Evolutionary conservation across 2,329 filamentous ascomycete species (phyloP).

Genomic region (Xylaria hypoxylon): DNA sequence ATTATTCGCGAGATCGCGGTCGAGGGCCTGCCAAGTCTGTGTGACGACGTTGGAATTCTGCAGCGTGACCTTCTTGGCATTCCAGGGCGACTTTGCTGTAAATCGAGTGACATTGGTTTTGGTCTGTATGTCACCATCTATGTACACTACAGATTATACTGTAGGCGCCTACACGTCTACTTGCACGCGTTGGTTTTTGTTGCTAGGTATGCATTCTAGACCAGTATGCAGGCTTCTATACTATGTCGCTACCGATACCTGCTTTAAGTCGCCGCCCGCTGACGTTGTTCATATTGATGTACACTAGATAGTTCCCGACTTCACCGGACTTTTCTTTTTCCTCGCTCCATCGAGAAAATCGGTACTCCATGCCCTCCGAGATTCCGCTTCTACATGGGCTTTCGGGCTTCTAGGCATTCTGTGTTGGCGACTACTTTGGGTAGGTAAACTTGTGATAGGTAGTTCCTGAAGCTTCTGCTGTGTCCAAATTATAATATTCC

Average conservation of each 20-base stretch:
- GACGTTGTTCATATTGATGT: constrained; percentile 22
- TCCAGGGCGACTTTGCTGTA: constrained; percentile 18
- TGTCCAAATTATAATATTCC: constrained; percentile 20
- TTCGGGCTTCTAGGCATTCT: background rate
- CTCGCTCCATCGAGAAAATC: constrained; percentile 8
- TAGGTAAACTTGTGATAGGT: background rate
- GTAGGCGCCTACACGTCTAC: constrained; percentile 29
- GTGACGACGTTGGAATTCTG: constrained; percentile 39
- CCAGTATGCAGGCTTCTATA: constrained; percentile 20
- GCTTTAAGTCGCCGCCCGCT: constrained; percentile 7
- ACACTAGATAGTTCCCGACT: constrained; percentile 25
- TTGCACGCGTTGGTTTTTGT: constrained; percentile 13
- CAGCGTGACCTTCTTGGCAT: constrained; percentile 38
- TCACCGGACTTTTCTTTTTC: constrained; percentile 30
- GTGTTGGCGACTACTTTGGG: constrained; percentile 16
- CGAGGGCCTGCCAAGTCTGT: constrained; percentile 24
- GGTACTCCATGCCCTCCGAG: constrained; percentile 2
- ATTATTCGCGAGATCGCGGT: constrained; percentile 15
- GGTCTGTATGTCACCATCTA: constrained; percentile 26
- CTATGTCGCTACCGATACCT: constrained; percentile 10
- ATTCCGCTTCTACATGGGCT: constrained; percentile 5
- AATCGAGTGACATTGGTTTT: constrained; percentile 29
- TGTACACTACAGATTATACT: constrained; percentile 2
- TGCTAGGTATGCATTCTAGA: background rate
- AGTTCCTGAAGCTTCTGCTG: constrained; percentile 10